Percentiles rank a stretch among this genome's conserved stretches.
phyloP scores from a whole-genome alignment of 371 early-diverging fungal genomes.

The Mucor ambiguus region DNA sequence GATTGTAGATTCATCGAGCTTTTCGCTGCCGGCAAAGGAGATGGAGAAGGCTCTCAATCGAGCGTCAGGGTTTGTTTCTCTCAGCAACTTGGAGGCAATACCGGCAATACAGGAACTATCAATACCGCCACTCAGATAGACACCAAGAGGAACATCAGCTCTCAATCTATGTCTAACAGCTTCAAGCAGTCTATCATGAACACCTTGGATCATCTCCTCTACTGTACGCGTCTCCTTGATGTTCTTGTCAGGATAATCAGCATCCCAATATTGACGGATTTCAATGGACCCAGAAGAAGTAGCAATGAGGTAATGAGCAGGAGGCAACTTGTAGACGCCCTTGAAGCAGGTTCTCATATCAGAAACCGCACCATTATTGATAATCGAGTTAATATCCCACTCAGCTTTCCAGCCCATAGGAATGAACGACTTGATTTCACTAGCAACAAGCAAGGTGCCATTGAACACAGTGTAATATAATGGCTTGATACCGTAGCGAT shows the following conservation, averaged over 20 bases:
- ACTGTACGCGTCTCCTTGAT: constrained; percentile 18
- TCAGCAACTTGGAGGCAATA: constrained; percentile 33
- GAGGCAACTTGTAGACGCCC: constrained; percentile 25
- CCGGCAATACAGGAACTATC: constrained; percentile 31
- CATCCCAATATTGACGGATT: constrained; percentile 23
- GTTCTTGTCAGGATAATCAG: constrained; percentile 25
- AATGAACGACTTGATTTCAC: constrained; percentile 29
- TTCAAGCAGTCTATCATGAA: constrained; percentile 24
- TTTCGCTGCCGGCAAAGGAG: constrained; percentile 19
- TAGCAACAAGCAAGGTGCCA: constrained; percentile 19
- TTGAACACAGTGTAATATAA: constrained; percentile 24
- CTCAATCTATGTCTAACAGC: constrained; percentile 20
- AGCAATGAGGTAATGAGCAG: constrained; percentile 23
- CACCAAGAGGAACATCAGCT: constrained; percentile 27
- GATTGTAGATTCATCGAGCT: constrained; percentile 22
- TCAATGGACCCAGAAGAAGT: constrained; percentile 14
- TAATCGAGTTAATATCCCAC: constrained; percentile 22
- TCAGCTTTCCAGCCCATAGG: constrained; percentile 25
- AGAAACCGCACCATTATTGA: constrained; percentile 10
- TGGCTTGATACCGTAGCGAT: constrained; percentile 31
- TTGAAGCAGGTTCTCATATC: constrained; percentile 25
- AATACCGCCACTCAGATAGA: constrained; percentile 27
- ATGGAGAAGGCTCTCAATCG: constrained; percentile 21
- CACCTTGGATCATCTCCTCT: constrained; percentile 28
- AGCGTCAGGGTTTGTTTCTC: constrained; percentile 56